Percentiles rank a stretch among this genome's conserved stretches.
Conservation (phyloP, 768 basidiomycete genomes). For the Clitopilus hobsonii region DNA sequence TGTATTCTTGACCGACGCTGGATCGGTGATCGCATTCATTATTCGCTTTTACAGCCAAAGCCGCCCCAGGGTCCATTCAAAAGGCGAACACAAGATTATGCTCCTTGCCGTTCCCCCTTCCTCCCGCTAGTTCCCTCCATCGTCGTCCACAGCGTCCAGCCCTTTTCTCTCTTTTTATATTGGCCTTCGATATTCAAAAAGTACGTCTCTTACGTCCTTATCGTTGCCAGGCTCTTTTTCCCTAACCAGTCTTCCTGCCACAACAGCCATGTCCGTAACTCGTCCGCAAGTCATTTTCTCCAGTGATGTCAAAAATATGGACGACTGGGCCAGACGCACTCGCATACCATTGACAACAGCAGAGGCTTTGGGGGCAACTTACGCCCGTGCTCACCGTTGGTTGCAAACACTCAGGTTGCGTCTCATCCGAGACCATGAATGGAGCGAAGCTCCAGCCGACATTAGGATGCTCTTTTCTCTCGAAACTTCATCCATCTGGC, state of each 20-base stretch:
- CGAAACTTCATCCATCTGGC: conserved; percentile 75
- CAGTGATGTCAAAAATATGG: conserved; percentile 76
- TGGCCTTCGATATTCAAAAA: background rate
- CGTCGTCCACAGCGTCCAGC: conserved; percentile 14
- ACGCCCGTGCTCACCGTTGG: conserved; percentile 79
- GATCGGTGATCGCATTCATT: conserved; percentile 40
- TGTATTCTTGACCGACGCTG: conserved; percentile 66
- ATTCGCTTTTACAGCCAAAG: conserved; percentile 47
- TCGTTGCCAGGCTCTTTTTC: conserved; percentile 12
- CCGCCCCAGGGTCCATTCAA: conserved; percentile 43
- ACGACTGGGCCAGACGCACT: conserved; percentile 76
- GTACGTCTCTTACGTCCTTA: background rate
- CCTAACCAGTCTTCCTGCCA: background rate
- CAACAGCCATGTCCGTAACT: conserved; percentile 24
- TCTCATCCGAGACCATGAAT: conserved; percentile 66
- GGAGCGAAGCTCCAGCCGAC: conserved; percentile 62
- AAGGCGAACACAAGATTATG: conserved; percentile 30
- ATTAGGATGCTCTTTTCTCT: conserved; percentile 73
- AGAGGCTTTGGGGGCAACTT: conserved; percentile 75
- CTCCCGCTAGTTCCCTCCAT: conserved; percentile 20
- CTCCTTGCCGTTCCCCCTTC: conserved; percentile 20
- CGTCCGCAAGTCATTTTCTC: conserved; percentile 68
- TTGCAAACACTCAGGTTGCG: conserved; percentile 55
- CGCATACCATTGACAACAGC: conserved; percentile 80
- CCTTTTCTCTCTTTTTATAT: conserved; percentile 13